Conservation (phyloP, 768 basidiomycete genomes). For the Boletellus emodensis region DNA sequence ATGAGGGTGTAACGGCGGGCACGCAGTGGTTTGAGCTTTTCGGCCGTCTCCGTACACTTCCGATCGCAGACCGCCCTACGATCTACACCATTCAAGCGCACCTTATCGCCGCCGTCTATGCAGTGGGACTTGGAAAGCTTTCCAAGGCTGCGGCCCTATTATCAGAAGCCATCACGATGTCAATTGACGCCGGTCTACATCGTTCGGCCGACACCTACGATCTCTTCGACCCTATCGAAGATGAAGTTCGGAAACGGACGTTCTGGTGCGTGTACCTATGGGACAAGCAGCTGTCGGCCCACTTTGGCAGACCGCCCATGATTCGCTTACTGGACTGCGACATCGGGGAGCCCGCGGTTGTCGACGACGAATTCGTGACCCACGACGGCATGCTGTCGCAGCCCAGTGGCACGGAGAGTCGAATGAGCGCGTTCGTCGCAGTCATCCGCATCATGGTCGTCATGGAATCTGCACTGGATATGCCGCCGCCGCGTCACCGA, state of each 20-base stretch:
- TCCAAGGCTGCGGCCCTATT: constrained; percentile 84
- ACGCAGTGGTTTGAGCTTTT: constrained; percentile 92
- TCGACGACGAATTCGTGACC: constrained; percentile 89
- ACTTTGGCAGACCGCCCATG: constrained; percentile 87
- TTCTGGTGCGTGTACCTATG: constrained; percentile 97
- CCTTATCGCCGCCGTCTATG: constrained; percentile 89
- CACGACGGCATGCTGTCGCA: constrained; percentile 63
- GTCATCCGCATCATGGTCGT: constrained; percentile 80
- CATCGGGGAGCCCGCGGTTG: constrained; percentile 77
- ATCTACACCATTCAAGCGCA: constrained; percentile 90
- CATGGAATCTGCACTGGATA: constrained; percentile 83
- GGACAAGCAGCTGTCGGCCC: constrained; percentile 90
- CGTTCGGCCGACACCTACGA: constrained; percentile 83
- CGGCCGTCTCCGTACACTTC: constrained; percentile 79
- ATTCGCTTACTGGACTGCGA: constrained; percentile 87
- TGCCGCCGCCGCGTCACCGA: constrained; percentile 60
- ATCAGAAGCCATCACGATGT: constrained; percentile 83
- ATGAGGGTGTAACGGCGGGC: constrained; percentile 83
- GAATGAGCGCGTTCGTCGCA: constrained; percentile 78
- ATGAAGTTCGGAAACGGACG: constrained; percentile 88
- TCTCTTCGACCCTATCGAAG: constrained; percentile 85
- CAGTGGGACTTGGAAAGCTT: constrained; percentile 84
- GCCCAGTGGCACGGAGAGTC: constrained; percentile 66
- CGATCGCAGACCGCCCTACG: constrained; percentile 84
- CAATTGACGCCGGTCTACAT: constrained; percentile 85